These are phyloP conservation scores for Neopestalotiopsis rosae DNA, from an alignment of 2,329 filamentous ascomycete genomes.

Conservation along the genomic window DNA sequence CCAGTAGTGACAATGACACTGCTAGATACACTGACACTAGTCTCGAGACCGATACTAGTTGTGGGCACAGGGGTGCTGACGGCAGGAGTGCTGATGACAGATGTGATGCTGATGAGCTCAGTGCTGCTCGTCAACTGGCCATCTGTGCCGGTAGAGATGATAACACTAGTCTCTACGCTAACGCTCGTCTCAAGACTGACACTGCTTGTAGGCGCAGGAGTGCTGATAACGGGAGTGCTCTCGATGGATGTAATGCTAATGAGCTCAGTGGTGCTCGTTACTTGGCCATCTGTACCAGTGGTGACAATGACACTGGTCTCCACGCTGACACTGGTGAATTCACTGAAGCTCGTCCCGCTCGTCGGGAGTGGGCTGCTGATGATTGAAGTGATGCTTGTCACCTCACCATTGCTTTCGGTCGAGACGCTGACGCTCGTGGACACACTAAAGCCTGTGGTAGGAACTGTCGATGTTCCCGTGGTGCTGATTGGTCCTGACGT, in stretches of 20 bases:
- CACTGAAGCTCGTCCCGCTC: too few species aligned
- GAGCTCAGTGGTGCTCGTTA: neutral
- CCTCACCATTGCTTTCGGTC: too few species aligned
- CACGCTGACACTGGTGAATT: neutral
- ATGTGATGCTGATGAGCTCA: neutral
- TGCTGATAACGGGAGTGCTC: neutral
- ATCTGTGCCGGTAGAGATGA: neutral
- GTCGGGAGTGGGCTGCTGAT: too few species aligned
- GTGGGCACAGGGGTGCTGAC: neutral
- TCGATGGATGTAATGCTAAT: neutral
- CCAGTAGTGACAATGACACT: neutral
- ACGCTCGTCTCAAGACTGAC: neutral
- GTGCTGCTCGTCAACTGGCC: neutral
- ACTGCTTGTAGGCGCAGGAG: too few species aligned
- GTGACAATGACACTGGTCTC: neutral
- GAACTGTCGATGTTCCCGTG: neutral
- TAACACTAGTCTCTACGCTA: neutral
- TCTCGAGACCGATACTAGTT: neutral
- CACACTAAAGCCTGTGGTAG: neutral
- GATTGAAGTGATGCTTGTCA: too few species aligned
- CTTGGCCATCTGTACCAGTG: neutral
- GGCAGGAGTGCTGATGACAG: neutral
- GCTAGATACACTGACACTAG: neutral
- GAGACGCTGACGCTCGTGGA: too few species aligned
- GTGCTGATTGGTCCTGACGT: neutral